These are phyloP conservation scores for Hypsizygus marmoreus DNA, from an alignment of 768 basidiomycete species.

Conservation along the genomic window DNA sequence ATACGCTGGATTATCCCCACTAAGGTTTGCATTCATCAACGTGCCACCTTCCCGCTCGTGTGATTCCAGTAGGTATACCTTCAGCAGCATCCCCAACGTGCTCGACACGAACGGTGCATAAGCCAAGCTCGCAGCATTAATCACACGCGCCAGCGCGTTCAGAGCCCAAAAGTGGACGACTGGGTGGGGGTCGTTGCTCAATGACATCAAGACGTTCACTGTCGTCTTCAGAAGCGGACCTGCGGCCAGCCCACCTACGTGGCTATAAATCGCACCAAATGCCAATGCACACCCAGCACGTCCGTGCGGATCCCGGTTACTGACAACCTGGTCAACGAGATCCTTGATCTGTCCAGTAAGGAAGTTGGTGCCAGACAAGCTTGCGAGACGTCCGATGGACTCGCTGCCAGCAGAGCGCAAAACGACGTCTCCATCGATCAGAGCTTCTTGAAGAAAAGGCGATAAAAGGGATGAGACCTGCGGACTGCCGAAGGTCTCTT, in stretches of 20 bases:
- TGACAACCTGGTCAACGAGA: constrained; percentile 91
- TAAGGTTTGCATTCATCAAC: constrained; percentile 76
- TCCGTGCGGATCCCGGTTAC: constrained; percentile 88
- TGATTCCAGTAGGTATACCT: constrained; percentile 84
- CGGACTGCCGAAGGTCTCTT: constrained; percentile 65
- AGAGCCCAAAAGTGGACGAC: constrained; percentile 95
- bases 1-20: constrained; percentile 90
- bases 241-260: constrained; percentile 93
- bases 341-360: constrained; percentile 86
- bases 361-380: constrained; percentile 80
- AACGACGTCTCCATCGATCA: constrained; percentile 78
- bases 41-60: constrained; percentile 94
- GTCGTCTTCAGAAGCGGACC: constrained; percentile 94
- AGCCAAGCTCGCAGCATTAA: constrained; percentile 88
- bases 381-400: constrained; percentile 84
- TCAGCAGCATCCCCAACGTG: constrained; percentile 88
- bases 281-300: constrained; percentile 93
- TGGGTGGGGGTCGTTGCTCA: constrained; percentile 95
- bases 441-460: constrained; percentile 79
- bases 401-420: constrained; percentile 83
- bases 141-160: constrained; percentile 80
- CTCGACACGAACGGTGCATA: constrained; percentile 88
- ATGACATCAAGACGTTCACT: constrained; percentile 91
- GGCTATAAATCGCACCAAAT: constrained; percentile 87
- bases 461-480: constrained; percentile 65